Base-by-base conservation (phyloP, 2,329 filamentous ascomycete species). In the Arthrobotrys sphaeroides region DNA sequence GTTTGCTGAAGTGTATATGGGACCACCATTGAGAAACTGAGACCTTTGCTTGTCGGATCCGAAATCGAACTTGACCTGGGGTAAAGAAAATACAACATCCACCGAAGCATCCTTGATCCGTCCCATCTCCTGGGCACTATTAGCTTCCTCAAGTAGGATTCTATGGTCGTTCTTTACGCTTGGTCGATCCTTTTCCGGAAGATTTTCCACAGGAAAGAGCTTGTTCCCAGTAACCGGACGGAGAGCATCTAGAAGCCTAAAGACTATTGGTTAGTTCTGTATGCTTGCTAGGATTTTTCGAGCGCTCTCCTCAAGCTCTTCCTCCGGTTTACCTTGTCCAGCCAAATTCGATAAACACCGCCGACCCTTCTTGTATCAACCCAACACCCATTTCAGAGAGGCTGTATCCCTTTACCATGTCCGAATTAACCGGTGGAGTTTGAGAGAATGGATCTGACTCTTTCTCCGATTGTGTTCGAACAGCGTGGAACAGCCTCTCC, bases 331-430 rank as follows among this genome's bases (percentile, higher is more conserved):
- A 75, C 72, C 72, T 67, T 22, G 45, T 60, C 72, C 72, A 75
- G 9, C 57, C 64, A 42, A 75, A 75, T 28, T 75, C 72, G 3
- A 69, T 53, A 59, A 69, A 75, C 9, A 65, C 51, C 5, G 72
- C 72, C n/a, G 72, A 64, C 7, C 64, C 72, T 31, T 75, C 72
- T n/a, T 75, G 72, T 22, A 75, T 69, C 26, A 75, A 69, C 18
- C 72, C 72, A 24, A 75, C 31, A 22, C 72, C 72, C 72, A 75
- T 69, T 5, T 75, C 72, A 20, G 72, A 69, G 24, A 75, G 40
- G 31, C 36, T 69, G 33, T 64, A 45, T 10, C 72, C 72, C n/a
- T 43, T 69, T 13, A 49, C 42, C 47, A 69, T 69, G 28, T 75
- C 72, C 24, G 72, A 75, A 33, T 64, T 75, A 4, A 75, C 36